Conservation (phyloP, 2,329 filamentous ascomycete genomes). For the Sclerotiophoma versabilis region DNA sequence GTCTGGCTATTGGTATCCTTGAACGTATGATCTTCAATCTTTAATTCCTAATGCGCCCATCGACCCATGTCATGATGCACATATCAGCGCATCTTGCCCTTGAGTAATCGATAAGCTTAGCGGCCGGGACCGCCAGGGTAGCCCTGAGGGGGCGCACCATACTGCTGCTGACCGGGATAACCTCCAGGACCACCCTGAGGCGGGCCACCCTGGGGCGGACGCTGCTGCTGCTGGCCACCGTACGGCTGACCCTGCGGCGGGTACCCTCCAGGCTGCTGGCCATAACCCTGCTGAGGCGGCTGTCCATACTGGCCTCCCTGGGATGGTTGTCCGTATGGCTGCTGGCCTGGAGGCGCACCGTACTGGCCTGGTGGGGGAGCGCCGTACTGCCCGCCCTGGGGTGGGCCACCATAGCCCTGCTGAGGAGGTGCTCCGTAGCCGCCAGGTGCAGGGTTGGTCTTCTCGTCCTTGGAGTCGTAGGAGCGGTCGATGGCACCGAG, state of each 20-base stretch:
- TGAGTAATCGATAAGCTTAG: background rate
- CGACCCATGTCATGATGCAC: background rate
- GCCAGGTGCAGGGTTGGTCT: slow-evolving; percentile 50
- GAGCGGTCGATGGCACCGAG: slow-evolving; percentile 71
- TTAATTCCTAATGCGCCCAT: background rate
- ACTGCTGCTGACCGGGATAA: slow-evolving; percentile 34
- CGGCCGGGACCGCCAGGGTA: slow-evolving; percentile 17
- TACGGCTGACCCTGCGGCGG: slow-evolving; percentile 32
- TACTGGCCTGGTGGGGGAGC: slow-evolving; percentile 31
- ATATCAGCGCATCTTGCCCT: background rate
- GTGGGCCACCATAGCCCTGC: slow-evolving; percentile 29
- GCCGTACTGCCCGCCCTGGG: slow-evolving; percentile 27
- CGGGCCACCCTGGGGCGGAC: slow-evolving; percentile 30
- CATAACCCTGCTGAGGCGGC: slow-evolving; percentile 32
- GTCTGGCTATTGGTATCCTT: background rate
- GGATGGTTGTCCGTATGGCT: slow-evolving; percentile 5
- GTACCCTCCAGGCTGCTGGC: slow-evolving; percentile 27
- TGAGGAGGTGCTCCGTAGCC: slow-evolving; percentile 40
- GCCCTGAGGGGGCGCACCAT: slow-evolving; percentile 28
- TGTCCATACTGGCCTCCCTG: slow-evolving; percentile 20
- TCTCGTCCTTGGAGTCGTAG: slow-evolving; percentile 72
- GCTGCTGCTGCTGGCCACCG: slow-evolving; percentile 26
- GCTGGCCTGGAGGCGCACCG: slow-evolving; percentile 27
- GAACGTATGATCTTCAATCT: background rate
- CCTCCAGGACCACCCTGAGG: slow-evolving; percentile 30